These are phyloP conservation scores for Aschersonia sp. DNA, from an alignment of 2,329 filamentous ascomycete species.

Conservation along the genomic window DNA sequence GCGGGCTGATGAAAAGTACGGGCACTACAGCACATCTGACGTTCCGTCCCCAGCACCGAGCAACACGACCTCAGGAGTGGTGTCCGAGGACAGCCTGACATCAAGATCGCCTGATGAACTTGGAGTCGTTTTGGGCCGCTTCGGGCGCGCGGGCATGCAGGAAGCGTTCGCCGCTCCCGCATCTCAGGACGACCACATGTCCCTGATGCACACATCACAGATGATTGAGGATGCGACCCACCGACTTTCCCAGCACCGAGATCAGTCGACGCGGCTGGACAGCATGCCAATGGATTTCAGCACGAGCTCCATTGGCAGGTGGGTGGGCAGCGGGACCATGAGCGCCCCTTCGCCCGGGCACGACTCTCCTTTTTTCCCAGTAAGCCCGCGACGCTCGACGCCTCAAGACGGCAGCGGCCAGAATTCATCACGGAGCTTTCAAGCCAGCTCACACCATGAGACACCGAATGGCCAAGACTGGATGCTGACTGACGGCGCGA, in stretches of 20 bases:
- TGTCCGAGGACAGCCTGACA: slow-evolving; percentile 13
- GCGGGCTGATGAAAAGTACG: slow-evolving; percentile 68
- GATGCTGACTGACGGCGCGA: slow-evolving; percentile 41
- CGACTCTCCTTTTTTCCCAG: slow-evolving; percentile 2
- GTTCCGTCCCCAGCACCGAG: slow-evolving; percentile 37
- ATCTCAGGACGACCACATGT: slow-evolving; percentile 4
- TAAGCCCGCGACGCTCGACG: background rate
- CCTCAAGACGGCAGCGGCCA: slow-evolving; percentile 7
- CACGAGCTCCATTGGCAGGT: slow-evolving; percentile 11
- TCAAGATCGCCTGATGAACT: slow-evolving; percentile 14
- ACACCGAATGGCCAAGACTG: slow-evolving; percentile 36
- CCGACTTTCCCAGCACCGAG: background rate
- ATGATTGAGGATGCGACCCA: slow-evolving; percentile 1
- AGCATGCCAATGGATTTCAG: slow-evolving; percentile 8
- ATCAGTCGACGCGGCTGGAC: slow-evolving; percentile 1
- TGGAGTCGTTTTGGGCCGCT: slow-evolving; percentile 17
- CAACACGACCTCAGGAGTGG: slow-evolving; percentile 13
- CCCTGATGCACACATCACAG: slow-evolving; percentile 5
- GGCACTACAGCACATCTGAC: slow-evolving; percentile 49
- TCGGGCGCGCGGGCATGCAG: slow-evolving; percentile 12
- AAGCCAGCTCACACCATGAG: slow-evolving; percentile 6
- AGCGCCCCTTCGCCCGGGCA: background rate
- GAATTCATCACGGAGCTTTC: slow-evolving; percentile 3
- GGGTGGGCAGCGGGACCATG: slow-evolving; percentile 5
- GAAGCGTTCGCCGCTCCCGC: slow-evolving; percentile 1